phyloP scores from a whole-genome alignment of 1,284 basidiomycete genomes.

The Sphagnurus paluster region DNA sequence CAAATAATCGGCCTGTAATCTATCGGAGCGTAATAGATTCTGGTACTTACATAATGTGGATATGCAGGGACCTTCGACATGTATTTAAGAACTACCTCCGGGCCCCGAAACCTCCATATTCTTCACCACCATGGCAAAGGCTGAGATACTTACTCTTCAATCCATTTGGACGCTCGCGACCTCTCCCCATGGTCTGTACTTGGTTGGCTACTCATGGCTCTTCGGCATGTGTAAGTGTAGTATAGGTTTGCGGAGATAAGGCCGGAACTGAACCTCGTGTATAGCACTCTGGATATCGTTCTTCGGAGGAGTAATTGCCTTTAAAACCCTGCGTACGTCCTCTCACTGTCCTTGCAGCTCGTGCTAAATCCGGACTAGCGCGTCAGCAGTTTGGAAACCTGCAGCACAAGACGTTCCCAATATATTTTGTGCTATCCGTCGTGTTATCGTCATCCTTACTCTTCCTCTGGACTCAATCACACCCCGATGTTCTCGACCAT shows the following conservation, averaged over 20 bases:
- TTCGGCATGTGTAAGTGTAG: slow-evolving; percentile 68
- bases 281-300: slow-evolving; percentile 67
- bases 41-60: slow-evolving; percentile 16
- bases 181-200: slow-evolving; percentile 49
- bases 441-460: slow-evolving; percentile 56
- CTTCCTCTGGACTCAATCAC: slow-evolving; percentile 61
- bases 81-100: background rate
- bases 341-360: background rate
- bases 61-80: background rate
- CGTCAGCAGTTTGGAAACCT: slow-evolving; percentile 75
- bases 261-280: slow-evolving; percentile 3
- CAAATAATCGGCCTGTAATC: slow-evolving; percentile 15
- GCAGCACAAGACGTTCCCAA: slow-evolving; percentile 73
- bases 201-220: slow-evolving; percentile 58
- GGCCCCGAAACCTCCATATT: too few species aligned
- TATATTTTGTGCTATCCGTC: slow-evolving; percentile 72
- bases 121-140: slow-evolving; percentile 30
- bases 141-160: slow-evolving; percentile 38
- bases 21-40: slow-evolving; percentile 15
- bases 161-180: slow-evolving; percentile 40
- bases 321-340: slow-evolving; percentile 53
- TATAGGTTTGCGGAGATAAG: background rate
- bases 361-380: slow-evolving; percentile 35
- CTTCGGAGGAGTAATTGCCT: slow-evolving; percentile 66
- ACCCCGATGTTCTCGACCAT: slow-evolving; percentile 60